A percentile compares a stretch with the other conserved stretches of the same genome.
Conservation (phyloP, 1,284 basidiomycete genomes). For the Entoloma clypeatum region DNA sequence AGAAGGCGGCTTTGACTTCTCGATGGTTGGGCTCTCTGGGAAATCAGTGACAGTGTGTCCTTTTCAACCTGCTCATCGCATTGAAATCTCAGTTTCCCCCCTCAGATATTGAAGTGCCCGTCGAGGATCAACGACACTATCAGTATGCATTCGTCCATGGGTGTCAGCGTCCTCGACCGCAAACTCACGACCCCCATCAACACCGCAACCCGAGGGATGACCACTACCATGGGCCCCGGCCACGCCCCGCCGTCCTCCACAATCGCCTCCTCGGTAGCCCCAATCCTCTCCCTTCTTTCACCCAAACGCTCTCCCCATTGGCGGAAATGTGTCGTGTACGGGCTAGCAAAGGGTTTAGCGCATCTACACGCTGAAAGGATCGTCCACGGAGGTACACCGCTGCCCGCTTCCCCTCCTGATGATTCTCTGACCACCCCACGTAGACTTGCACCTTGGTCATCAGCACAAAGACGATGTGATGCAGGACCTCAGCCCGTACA, state of each 20-base stretch:
- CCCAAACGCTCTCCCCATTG: slow-evolving; percentile 1
- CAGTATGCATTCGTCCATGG: slow-evolving; percentile 40
- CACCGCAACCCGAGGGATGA: slow-evolving; percentile 16
- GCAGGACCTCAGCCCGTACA: slow-evolving; percentile 10
- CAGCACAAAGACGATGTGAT: slow-evolving; percentile 13
- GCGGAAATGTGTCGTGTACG: slow-evolving; percentile 14
- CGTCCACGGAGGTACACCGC: slow-evolving; percentile 16
- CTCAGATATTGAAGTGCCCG: slow-evolving; percentile 72
- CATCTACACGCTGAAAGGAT: slow-evolving; percentile 9
- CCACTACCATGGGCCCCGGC: slow-evolving; percentile 5
- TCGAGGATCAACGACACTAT: slow-evolving; percentile 49
- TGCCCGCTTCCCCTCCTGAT: slow-evolving; percentile 4
- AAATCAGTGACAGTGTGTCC: slow-evolving; percentile 76
- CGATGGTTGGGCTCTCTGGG: slow-evolving; percentile 82
- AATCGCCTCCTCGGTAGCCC: too few relatives aligned
- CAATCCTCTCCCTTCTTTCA: too few relatives aligned
- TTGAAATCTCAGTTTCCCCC: slow-evolving; percentile 1
- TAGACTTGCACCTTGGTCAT: slow-evolving; percentile 13
- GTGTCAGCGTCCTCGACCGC: slow-evolving; percentile 53
- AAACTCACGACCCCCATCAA: slow-evolving; percentile 29
- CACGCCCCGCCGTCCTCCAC: too few relatives aligned
- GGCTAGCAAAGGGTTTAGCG: slow-evolving; percentile 11
- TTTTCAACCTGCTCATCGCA: slow-evolving; percentile 9
- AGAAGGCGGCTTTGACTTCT: slow-evolving; percentile 74
- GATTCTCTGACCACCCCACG: too few relatives aligned